phyloP scores from a whole-genome alignment of 1,139 yeast genomes.

The Taphrina confusa region DNA sequence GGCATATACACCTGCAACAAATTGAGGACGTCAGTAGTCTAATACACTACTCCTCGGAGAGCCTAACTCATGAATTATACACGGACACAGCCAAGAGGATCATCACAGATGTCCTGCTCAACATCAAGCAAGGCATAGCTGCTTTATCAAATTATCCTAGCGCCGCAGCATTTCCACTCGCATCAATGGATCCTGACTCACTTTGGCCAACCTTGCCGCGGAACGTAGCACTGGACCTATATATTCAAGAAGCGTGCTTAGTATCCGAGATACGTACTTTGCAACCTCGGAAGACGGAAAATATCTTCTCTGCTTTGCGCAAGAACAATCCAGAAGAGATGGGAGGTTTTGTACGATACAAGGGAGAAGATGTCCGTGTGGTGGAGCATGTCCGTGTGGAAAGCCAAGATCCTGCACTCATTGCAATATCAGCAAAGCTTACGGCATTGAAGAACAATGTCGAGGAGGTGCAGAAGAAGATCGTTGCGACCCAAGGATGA shows the following conservation, averaged over 20 bases:
- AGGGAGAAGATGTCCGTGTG: constrained; percentile 44
- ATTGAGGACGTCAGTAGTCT: constrained; percentile 19
- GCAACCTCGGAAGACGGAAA: constrained; percentile 7
- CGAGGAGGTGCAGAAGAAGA: constrained; percentile 23
- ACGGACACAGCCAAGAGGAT: constrained; percentile 22
- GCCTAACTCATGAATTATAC: constrained; percentile 9
- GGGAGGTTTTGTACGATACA: constrained; percentile 24
- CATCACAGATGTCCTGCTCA: constrained; percentile 9
- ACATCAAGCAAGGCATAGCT: constrained; percentile 8
- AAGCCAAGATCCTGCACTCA: constrained; percentile 53
- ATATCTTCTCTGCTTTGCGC: neutral
- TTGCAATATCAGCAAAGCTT: constrained; percentile 52
- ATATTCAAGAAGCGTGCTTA: constrained; percentile 29
- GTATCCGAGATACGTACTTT: constrained; percentile 24
- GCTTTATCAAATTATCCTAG: constrained; percentile 3
- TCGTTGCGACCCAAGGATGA: constrained; percentile 9
- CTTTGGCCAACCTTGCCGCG: constrained; percentile 22
- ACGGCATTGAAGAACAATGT: constrained; percentile 40
- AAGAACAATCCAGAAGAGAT: constrained; percentile 1
- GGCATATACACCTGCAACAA: constrained; percentile 15
- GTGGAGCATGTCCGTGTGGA: constrained; percentile 51
- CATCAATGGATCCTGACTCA: constrained; percentile 9
- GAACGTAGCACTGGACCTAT: constrained; percentile 24
- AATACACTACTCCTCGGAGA: constrained; percentile 11
- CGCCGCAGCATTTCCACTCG: constrained; percentile 15